These are phyloP conservation scores for Isabelozyma gotoi DNA, from an alignment of 805 yeast genomes.

Conservation along the genomic window DNA sequence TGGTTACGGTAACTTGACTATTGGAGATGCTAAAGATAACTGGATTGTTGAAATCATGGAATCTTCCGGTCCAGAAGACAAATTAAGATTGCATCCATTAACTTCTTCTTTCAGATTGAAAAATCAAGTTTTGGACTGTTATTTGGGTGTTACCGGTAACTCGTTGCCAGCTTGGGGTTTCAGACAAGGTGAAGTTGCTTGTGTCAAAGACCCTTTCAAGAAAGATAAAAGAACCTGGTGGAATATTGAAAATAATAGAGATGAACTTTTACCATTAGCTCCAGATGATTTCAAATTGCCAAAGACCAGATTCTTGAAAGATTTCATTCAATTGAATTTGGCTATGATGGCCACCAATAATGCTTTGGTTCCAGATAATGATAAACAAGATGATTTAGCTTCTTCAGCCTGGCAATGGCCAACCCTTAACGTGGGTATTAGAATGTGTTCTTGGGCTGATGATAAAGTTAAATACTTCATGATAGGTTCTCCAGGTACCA, in stretches of 20 bases:
- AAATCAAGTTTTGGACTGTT: conserved; percentile 71
- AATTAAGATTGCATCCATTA: conserved; percentile 65
- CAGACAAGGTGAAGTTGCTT: conserved; percentile 93
- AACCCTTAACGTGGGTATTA: conserved; percentile 59
- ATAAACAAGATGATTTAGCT: conserved; percentile 69
- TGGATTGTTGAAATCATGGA: conserved; percentile 73
- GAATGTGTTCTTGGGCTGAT: conserved; percentile 75
- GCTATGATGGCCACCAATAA: conserved; percentile 86
- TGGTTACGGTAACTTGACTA: conserved; percentile 63
- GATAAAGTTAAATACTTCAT: conserved; percentile 58
- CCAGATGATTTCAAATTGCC: conserved; percentile 66
- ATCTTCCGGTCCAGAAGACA: conserved; percentile 56
- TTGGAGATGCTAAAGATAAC: conserved; percentile 74
- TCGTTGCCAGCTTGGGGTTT: conserved; percentile 96
- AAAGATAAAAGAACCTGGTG: conserved; percentile 88
- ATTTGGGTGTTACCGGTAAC: conserved; percentile 79
- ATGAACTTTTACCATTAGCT: conserved; percentile 57
- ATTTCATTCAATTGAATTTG: conserved; percentile 67
- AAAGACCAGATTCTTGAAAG: conserved; percentile 67
- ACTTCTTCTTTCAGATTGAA: conserved; percentile 79
- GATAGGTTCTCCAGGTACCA: conserved; percentile 66
- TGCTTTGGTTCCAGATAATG: conserved; percentile 75
- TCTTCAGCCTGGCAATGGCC: conserved; percentile 89
- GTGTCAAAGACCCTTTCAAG: conserved; percentile 62
- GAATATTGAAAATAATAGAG: conserved; percentile 74